Evolutionary conservation across 2,329 filamentous ascomycete genomes (phyloP), one percentile per base, ranked within the genome.

Genomic region (Aspergillus japonicus): DNA sequence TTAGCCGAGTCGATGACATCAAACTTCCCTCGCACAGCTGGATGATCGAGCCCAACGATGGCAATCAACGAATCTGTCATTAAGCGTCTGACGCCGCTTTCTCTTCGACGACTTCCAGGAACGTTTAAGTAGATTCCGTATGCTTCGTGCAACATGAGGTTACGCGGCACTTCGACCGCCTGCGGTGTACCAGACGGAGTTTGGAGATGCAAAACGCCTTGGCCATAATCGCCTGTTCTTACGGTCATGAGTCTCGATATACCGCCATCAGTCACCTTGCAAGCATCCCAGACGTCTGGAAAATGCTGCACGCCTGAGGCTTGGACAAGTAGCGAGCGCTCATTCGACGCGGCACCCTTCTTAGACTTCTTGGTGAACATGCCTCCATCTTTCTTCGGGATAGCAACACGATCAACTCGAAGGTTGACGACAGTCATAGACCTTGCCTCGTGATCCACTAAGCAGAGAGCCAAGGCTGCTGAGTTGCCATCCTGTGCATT

Each of bases 141-240:
- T 26, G 83, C 79, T 63, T 89, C 86, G 58, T 87, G 82, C 23
- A 86, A 73, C 60, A 82, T 81, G 21, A 92, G 77, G 29, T 81
- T 78, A 6, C 61, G 66, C 2, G 89, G 87, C 2, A 92, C 75
- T 0, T 82, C 78, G n/a, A 92, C 77, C 48, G 86, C 86, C n/a
- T 87, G 85, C 12, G 89, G 80, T 55, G 84, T 83, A 59, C 88
- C 87, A 90, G 90, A 93, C 0, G 89, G 89, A 5, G 89, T 89
- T 73, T 92, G 89, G 10, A 91, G 78, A 64, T 87, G 90, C 16
- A 94, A 75, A 68, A 89, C 86, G 50, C 85, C 83, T 31, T 83
- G 82, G 1, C 88, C 88, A 64, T 86, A 80, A 54, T 83, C 82
- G 24, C 86, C 85, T 66, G 88, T 85, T 3, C 87, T 89, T 14